A percentile compares a stretch with the other conserved stretches of the same genome.
These are phyloP conservation scores for Centaurea solstitialis DNA, from an alignment of 129 eudicot genomes.

Conservation along the genomic window DNA sequence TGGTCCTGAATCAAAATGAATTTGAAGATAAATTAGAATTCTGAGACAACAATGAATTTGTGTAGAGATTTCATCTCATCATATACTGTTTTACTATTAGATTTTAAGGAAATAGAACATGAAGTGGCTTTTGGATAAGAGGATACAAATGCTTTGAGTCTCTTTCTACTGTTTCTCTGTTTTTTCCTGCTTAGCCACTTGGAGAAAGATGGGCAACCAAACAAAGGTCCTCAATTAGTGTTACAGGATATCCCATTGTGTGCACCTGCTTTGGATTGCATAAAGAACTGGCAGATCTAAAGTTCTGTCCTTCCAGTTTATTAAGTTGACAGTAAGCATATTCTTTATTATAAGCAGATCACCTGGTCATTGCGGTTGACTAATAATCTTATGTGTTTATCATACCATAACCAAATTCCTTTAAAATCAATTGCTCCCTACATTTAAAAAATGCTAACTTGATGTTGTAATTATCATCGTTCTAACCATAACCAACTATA, in stretches of 20 bases:
- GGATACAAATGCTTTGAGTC: too few relatives aligned
- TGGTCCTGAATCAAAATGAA: slow-evolving; percentile 54
- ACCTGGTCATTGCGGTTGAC: not conserved
- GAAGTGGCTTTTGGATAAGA: not conserved
- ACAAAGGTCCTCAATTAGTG: not conserved
- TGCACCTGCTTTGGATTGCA: not conserved
- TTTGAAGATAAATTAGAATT: slow-evolving; percentile 2
- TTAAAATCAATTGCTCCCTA: not conserved
- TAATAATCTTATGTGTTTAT: not conserved
- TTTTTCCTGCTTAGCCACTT: too few relatives aligned
- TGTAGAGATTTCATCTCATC: not conserved
- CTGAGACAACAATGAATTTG: not conserved
- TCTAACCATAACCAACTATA: not conserved
- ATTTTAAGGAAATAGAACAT: not conserved
- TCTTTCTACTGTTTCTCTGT: too few relatives aligned
- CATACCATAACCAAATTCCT: not conserved
- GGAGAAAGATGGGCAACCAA: too few relatives aligned
- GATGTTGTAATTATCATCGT: not conserved
- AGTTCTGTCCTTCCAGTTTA: not conserved
- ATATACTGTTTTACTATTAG: not conserved
- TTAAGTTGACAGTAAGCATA: not conserved
- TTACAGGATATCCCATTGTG: not conserved
- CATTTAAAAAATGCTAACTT: not conserved
- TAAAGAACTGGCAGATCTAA: not conserved
- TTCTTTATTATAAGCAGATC: not conserved